Evolutionary conservation across 2,329 filamentous ascomycete genomes (phyloP).

Genomic region (Ophiostoma angusticollis): DNA sequence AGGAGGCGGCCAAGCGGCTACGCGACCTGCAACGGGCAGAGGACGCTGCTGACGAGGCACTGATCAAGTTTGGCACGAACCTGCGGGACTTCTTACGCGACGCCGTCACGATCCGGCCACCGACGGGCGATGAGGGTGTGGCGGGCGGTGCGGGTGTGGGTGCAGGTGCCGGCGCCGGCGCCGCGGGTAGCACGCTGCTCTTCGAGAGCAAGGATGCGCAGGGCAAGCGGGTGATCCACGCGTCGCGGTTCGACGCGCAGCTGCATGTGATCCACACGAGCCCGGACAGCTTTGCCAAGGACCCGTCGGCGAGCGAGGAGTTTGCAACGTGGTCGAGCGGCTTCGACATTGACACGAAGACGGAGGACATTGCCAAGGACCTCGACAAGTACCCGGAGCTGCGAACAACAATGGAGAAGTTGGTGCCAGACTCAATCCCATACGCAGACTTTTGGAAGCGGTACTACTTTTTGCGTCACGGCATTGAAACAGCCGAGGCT

Average conservation of each 20-base stretch:
- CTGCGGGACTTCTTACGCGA: conserved; percentile 82
- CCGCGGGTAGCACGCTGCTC: conserved; percentile 43
- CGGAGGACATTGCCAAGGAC: conserved; percentile 67
- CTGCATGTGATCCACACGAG: conserved; percentile 89
- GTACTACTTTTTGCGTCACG: conserved; percentile 89
- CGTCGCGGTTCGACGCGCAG: conserved; percentile 88
- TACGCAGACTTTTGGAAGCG: conserved; percentile 86
- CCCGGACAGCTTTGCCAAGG: conserved; percentile 66
- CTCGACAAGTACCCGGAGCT: conserved; percentile 79
- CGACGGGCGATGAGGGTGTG: conserved; percentile 36
- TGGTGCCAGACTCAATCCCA: conserved; percentile 85
- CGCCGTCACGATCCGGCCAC: conserved; percentile 76
- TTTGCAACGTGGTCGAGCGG: conserved; percentile 59
- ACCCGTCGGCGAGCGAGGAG: conserved; percentile 56
- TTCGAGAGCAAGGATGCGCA: conserved; percentile 89
- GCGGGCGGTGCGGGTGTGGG: neutral
- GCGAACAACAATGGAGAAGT: conserved; percentile 78
- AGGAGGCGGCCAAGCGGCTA: conserved; percentile 68
- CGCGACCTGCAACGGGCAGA: conserved; percentile 86
- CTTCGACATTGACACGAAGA: conserved; percentile 77
- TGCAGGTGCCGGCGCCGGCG: conserved; percentile 18
- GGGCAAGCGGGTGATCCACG: conserved; percentile 88
- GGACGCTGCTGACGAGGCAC: conserved; percentile 89
- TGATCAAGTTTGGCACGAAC: conserved; percentile 82
- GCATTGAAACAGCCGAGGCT: conserved; percentile 86